These are phyloP conservation scores for Mucor piriformis DNA, from an alignment of 371 early-diverging fungal genomes.

Conservation along the genomic window DNA sequence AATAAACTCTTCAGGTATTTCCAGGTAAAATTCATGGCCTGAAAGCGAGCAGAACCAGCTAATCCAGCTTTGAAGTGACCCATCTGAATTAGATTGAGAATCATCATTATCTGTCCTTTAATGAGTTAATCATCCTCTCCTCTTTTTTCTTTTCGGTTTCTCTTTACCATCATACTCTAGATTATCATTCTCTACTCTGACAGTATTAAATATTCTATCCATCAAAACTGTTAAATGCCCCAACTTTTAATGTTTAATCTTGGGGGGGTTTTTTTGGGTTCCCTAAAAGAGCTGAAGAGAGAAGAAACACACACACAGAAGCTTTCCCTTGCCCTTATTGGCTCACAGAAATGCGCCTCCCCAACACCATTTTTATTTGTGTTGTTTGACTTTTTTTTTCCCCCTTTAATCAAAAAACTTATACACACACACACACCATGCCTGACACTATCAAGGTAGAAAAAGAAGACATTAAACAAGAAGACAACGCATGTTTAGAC, in stretches of 20 bases:
- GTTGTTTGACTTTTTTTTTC: background rate
- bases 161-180: constrained; percentile 20
- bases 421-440: no score
- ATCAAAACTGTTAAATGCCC: constrained; percentile 8
- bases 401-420: background rate
- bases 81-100: constrained; percentile 27
- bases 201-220: constrained; percentile 23
- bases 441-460: background rate
- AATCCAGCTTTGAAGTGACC: constrained; percentile 72
- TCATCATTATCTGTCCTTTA: constrained; percentile 17
- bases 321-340: background rate
- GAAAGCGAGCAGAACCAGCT: constrained; percentile 87
- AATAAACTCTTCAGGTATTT: constrained; percentile 88
- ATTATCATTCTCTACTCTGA: constrained; percentile 8
- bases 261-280: background rate
- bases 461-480: background rate
- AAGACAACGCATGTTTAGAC: background rate
- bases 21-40: constrained; percentile 86
- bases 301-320: background rate
- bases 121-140: background rate
- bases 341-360: background rate
- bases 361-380: background rate
- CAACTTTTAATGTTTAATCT: no score
- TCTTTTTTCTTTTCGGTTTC: background rate
- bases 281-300: background rate